Base-by-base conservation (phyloP, 2,329 filamentous ascomycete species). In the Colletotrichum sp. region DNA sequence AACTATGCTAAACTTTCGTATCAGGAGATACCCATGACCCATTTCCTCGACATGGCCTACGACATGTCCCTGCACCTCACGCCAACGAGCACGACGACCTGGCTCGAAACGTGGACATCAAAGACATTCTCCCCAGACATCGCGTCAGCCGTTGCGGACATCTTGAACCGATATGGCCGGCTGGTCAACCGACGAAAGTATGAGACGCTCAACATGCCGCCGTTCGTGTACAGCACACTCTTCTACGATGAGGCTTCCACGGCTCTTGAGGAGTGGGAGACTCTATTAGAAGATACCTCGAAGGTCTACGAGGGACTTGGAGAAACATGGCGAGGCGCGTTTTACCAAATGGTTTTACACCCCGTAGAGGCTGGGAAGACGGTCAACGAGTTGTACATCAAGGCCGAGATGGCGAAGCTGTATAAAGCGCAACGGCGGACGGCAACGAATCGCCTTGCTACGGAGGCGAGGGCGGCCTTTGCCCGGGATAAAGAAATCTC, bases 41-140 rank as follows among this genome's bases (percentile, higher is more conserved):
- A 90, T 79, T 90, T 89, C 83, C 85, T 91, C 77, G 89, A 90
- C 43, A 84, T 91, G 72, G 90, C 89, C 4, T 91, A 90, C 79
- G 87, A 91, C 77, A 88, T 89, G 61, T 81, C 83, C 24, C 72
- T 43, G 7, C 80, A 82, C 67, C 48, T 55, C 14, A 74, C 68
- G 18, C 73, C 79, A 83, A 85, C 24, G 12, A 89, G 86, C 57
- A 86, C 88, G 2, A 83, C 83, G 0, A 78, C 82, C 13, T 91
- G 88, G 86, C 82, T 90, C 14, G 79, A 84, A 26, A 79, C 79
- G 6, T 91, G 88, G 85, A 24, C 1, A 2, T 87, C 89, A 6
- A 80, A 84, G 3, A 85, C 86, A 4, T 89, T 89, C 74, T 92
- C 91, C 8, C 74, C 82, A 2, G 80, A 84, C 12, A 81, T 87